Base-by-base conservation (phyloP, 768 basidiomycete genomes). In the Suillus weaverae region DNA sequence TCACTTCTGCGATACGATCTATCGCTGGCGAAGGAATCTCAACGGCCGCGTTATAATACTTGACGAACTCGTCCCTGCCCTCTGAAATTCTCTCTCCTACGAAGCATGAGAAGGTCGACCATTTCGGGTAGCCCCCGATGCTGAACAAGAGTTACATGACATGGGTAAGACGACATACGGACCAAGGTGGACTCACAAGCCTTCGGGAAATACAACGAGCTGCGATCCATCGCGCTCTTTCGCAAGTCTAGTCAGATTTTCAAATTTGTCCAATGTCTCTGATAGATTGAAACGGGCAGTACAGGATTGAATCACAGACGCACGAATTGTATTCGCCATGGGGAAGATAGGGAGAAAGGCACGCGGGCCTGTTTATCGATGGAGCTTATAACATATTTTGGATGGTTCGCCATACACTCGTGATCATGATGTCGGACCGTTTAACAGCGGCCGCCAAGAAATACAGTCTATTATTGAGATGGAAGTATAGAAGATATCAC, bases 91-190 rank as follows among this genome's bases (percentile, higher is more conserved):
- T 81, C 0, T 81, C 79, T 33, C 88, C 88, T 0, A 89, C 80
- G 7, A 76, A 67, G 65, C 78, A 67, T 69, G 70, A 75, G 60
- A 75, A 78, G 1, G 80, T 81, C 1, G 85, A 86, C 73, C 80
- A 78, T 68, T 86, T 86, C 10, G 87, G 86, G 69, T 88, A 88
- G 3, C 86, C 86, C 5, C 86, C 86, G 50, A 85, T 79, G 65
- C 85, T 86, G 30, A 54, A 22, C 63, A 38, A 18, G 32, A 13
- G 57, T 26, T 1, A 16, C 10, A 22, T 22, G 9, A 3, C 30
- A 53, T 22, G 54, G 11, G 41, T 36, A 61, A 9, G 5, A 62
- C 4, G 33, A 26, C 36, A 43, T 41, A 7, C 16, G 9, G 36
- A 33, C 32, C 32, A n/a, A 54, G 11, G 11, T 51, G 13, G 4